phyloP scores from a whole-genome alignment of 139 green algal species.

The Picochlorum sp. region DNA sequence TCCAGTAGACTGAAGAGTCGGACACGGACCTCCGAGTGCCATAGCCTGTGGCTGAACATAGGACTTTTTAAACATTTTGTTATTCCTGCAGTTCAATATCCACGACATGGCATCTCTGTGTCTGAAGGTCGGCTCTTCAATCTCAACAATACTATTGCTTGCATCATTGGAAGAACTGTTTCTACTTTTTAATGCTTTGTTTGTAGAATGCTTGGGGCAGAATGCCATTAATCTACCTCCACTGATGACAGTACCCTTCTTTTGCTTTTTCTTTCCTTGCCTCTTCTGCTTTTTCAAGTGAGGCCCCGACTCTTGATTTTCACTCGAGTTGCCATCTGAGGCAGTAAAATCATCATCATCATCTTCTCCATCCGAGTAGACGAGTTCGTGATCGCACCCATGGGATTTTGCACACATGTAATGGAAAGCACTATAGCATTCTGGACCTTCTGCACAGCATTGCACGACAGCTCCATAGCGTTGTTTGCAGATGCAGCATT shows the following conservation, averaged over 20 bases:
- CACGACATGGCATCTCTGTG: no score
- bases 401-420: constrained; percentile 54
- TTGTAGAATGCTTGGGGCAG: constrained; percentile 40
- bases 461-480: constrained; percentile 70
- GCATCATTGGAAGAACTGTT: no score
- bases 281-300: not conserved
- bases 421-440: constrained; percentile 69
- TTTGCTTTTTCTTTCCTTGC: not conserved
- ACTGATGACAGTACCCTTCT: not conserved
- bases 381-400: constrained; percentile 26
- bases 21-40: no score
- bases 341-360: not conserved
- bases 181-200: no score
- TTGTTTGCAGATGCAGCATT: constrained; percentile 51
- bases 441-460: constrained; percentile 32
- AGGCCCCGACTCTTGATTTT: not conserved
- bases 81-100: no score
- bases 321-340: not conserved
- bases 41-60: no score
- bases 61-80: no score
- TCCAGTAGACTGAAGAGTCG: no score
- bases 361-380: constrained; percentile 19
- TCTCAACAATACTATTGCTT: no score
- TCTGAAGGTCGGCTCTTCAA: no score
- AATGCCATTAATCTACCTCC: constrained; percentile 41